A percentile compares a stretch with the other conserved stretches of the same genome.
These are phyloP conservation scores for Kokia cookei DNA, from an alignment of 441 rosid species.

Conservation along the genomic window DNA sequence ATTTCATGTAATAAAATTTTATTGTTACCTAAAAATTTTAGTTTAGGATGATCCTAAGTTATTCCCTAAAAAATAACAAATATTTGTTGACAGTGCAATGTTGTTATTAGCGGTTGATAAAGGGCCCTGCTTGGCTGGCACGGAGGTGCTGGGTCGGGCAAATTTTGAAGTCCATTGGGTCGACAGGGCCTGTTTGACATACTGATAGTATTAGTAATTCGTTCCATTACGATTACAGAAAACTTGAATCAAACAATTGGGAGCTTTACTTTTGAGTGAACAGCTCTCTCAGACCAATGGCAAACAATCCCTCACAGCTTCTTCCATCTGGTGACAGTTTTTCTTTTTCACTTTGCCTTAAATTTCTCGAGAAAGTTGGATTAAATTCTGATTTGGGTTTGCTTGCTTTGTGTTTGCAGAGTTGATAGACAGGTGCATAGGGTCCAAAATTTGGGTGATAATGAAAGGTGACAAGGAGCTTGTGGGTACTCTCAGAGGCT, in stretches of 20 bases:
- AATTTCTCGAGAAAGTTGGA: background rate
- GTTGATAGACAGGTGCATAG: slow-evolving; percentile 89
- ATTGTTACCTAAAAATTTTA: too few species aligned
- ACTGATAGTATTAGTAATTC: background rate
- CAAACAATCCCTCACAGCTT: slow-evolving; percentile 89
- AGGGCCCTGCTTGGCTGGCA: background rate
- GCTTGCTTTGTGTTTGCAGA: slow-evolving; percentile 34
- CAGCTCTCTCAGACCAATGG: slow-evolving; percentile 31
- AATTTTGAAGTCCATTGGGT: background rate
- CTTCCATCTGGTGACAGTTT: slow-evolving; percentile 57
- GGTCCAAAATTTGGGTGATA: slow-evolving; percentile 92
- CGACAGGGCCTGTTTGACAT: background rate
- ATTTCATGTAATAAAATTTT: too few species aligned
- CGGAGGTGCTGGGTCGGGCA: background rate
- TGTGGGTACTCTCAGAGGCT: slow-evolving; percentile 78
- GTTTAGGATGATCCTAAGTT: too few species aligned
- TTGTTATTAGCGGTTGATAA: background rate
- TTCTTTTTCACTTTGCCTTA: background rate
- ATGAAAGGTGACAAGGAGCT: slow-evolving; percentile 99
- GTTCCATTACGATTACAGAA: background rate
- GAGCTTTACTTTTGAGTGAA: background rate
- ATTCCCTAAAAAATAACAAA: too few species aligned
- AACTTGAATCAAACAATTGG: background rate
- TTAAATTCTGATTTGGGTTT: slow-evolving; percentile 1
- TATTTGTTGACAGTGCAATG: too few species aligned